Evolutionary conservation across 257 asterid genomes (phyloP), one percentile per base, ranked within the genome.

Genomic region (Solanum gandarillasii): DNA sequence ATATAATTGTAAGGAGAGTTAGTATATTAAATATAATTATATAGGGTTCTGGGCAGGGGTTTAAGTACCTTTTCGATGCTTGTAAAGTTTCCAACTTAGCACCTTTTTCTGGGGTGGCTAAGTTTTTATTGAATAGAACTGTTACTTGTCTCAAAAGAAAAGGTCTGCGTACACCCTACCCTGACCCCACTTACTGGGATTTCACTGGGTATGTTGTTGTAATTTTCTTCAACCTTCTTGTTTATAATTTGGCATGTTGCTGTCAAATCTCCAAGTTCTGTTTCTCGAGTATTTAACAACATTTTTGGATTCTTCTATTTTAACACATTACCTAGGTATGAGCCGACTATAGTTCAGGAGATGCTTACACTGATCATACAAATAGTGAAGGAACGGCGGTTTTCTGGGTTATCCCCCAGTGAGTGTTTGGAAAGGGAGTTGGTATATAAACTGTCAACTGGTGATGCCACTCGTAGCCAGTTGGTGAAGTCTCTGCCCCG

Each of bases 381-480:
- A 92, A 92, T 96, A 87, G 95, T 97, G 86, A 96, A 96, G 91
- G 99, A 97, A 91, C 90, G 99, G 78, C 92, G 98, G 86, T 95
- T 94, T 90, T 96, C 98, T 91, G 99, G 99, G 92, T 88, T 95
- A 89, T 91, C 95, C 46, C 91, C 93, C 88, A 93, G 92, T 79
- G 99, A 96, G 83, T 95, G 96, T 92, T 90, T 97, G 94, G 92
- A 87, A 90, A 93, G 97, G 85, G 99, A 94, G 86, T 91, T 97
- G 92, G 92, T 97, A 35, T 94, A 96, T 92, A 93, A 93, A 93
- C 95, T 97, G 39, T 95, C 98, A 31, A 91, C 91, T 43, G 98
- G 98, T 76, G 98, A 95, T 90, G 95, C 98, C 89, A 95, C 99
- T 83, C 99, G 93, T 83, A 97, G 99, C 90, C 98, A 95, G 90